Evolutionary conservation across 2,329 filamentous ascomycete genomes (phyloP).

Genomic region (Epichloe bromicola): DNA sequence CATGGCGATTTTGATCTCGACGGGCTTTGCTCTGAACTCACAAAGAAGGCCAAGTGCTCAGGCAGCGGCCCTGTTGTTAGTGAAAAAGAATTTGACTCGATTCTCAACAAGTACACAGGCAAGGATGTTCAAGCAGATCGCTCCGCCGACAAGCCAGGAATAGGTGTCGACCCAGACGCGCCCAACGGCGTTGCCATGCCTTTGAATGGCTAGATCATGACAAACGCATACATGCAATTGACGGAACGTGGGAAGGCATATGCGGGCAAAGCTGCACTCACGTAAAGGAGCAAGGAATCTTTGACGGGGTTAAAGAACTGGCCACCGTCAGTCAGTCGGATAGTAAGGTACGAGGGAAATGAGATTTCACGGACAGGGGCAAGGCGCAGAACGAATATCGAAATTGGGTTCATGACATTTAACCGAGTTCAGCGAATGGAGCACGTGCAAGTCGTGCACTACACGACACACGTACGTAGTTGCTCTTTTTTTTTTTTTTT

Average conservation of each 20-base stretch:
- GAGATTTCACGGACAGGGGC: neutral
- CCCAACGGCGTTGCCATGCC: slow-evolving; percentile 8
- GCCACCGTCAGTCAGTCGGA: neutral
- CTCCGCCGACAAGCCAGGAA: slow-evolving; percentile 42
- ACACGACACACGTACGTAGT: too few relatives aligned
- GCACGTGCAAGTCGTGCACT: too few relatives aligned
- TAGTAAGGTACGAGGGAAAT: neutral
- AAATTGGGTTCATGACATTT: neutral
- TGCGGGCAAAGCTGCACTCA: neutral
- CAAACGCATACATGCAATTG: neutral
- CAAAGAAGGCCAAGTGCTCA: slow-evolving; percentile 91
- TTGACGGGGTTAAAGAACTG: neutral
- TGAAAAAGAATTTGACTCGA: slow-evolving; percentile 74
- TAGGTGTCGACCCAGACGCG: slow-evolving; percentile 28
- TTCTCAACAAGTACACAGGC: slow-evolving; percentile 53
- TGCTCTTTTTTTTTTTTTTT: too few relatives aligned
- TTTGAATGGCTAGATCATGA: neutral
- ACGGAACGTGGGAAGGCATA: neutral
- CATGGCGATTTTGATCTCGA: slow-evolving; percentile 90
- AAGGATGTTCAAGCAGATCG: slow-evolving; percentile 23
- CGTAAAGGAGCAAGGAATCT: neutral
- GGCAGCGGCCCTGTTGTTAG: slow-evolving; percentile 82
- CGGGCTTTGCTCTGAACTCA: slow-evolving; percentile 78
- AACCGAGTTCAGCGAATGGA: too few relatives aligned
- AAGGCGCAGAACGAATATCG: neutral